Base-by-base conservation (phyloP, 2,329 filamentous ascomycete genomes). In the Verticillium nonalfalfae region DNA sequence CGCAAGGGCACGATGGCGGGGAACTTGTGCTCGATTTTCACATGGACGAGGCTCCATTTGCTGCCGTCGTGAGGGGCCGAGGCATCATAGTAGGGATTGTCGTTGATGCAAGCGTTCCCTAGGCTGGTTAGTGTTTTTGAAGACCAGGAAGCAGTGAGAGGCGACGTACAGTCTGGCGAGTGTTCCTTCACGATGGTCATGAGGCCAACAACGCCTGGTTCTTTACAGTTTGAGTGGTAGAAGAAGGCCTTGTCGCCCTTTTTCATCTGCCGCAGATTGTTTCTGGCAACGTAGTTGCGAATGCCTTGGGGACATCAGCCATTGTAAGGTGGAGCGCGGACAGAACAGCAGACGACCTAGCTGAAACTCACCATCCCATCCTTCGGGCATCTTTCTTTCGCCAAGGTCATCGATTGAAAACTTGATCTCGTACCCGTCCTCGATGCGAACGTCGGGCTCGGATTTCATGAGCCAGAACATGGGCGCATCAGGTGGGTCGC, bases 321-420 rank as follows among this genome's bases (percentile, higher is more conserved):
- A 3, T 55, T 2, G 26, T 3, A 26, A 26, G 2, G 26, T 3
- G 26, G 2, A 26, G 26, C 3, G 26, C 26, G 3, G 26, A 26
- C 26, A 26, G 26, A 3, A 26, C 26, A 2, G 26, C 26, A 26
- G 26, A 26, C 26, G 26, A 26, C 26, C 26, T 2, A 26, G 3
- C 26, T 26, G 26, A 26, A 38, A 80, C 85, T 71, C 77, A 90
- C 91, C 95, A 75, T 96, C 90, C 95, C 95, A 99, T 1, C 91
- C 88, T 71, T 98, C 94, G 1, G 94, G 92, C 68, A 85, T 83
- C 0, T 80, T 86, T 69, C 86, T 89, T 0, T 85, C 83, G 14
- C 84, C 83, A 39, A 99, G 77, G 72, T 98, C 93, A 69, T 98
- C 93, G 69, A 99, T 97, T 1, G 93, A 96, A 76, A 98, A 99